Conservation (phyloP, 2,329 filamentous ascomycete genomes). For the Bertia moriformis region DNA sequence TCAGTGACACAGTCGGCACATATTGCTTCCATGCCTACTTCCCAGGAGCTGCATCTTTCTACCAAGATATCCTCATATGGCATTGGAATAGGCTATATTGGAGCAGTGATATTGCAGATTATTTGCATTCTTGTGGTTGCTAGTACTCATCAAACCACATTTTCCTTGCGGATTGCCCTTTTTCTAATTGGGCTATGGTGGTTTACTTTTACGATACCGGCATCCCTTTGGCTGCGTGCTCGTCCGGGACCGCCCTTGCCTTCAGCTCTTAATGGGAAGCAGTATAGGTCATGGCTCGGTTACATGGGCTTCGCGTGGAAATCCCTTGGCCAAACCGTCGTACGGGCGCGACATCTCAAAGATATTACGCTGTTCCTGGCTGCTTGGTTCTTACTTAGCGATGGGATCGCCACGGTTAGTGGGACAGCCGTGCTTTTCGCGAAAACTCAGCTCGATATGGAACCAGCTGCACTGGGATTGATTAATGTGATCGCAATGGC, state of each 20-base stretch:
- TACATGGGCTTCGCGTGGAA: slow-evolving; percentile 79
- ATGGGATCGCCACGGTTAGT: slow-evolving; percentile 86
- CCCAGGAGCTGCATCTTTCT: slow-evolving; percentile 62
- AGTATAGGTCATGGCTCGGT: slow-evolving; percentile 39
- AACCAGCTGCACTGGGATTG: slow-evolving; percentile 70
- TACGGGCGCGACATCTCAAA: slow-evolving; percentile 56
- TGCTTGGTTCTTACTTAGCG: slow-evolving; percentile 88
- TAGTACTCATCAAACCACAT: slow-evolving; percentile 60
- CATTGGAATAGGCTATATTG: slow-evolving; percentile 85
- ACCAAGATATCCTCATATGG: slow-evolving; percentile 84
- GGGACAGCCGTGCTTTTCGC: slow-evolving; percentile 91
- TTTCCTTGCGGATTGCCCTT: slow-evolving; percentile 73
- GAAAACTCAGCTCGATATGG: slow-evolving; percentile 84
- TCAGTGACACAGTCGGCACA: slow-evolving; percentile 12
- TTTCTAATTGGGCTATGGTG: slow-evolving; percentile 86
- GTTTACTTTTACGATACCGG: slow-evolving; percentile 78
- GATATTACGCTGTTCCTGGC: slow-evolving; percentile 68
- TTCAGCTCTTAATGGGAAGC: slow-evolving; percentile 11
- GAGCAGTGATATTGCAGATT: slow-evolving; percentile 72
- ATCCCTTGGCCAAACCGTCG: slow-evolving; percentile 66
- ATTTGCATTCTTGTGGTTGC: slow-evolving; percentile 66
- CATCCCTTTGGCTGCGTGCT: slow-evolving; percentile 73
- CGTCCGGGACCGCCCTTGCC: slow-evolving; percentile 74
- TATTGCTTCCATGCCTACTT: slow-evolving; percentile 35
- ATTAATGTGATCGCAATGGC: slow-evolving; percentile 87